phyloP scores from a whole-genome alignment of 345 rosid species.

The Rubroshorea leprosula region DNA sequence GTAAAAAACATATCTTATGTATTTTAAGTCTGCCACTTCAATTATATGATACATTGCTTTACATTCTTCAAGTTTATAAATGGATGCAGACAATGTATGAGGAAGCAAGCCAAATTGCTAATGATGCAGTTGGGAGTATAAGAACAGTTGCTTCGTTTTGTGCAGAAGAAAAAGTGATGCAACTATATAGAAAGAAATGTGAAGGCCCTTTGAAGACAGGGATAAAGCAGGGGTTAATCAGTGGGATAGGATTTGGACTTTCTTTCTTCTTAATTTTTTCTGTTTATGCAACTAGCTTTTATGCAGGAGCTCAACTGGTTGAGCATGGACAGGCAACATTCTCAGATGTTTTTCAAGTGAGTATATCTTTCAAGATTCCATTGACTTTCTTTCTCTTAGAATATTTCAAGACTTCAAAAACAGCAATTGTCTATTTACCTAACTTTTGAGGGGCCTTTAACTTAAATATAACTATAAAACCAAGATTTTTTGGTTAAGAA shows the following conservation, averaged over 20 bases:
- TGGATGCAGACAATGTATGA: conserved; percentile 79
- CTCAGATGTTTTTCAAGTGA: conserved; percentile 60
- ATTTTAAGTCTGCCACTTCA: too few species aligned
- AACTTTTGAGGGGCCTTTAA: too few species aligned
- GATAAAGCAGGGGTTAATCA: conserved; percentile 58
- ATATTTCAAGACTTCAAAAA: too few species aligned
- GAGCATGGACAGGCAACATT: conserved; percentile 45
- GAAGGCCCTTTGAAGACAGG: conserved; percentile 75
- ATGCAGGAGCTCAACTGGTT: conserved; percentile 70
- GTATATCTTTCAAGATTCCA: background rate
- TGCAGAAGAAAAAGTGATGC: conserved; percentile 80
- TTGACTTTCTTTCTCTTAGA: background rate
- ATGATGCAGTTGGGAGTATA: conserved; percentile 87
- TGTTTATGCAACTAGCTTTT: conserved; percentile 62
- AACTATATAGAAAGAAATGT: conserved; percentile 63
- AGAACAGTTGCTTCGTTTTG: conserved; percentile 89
- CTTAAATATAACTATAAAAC: too few species aligned
- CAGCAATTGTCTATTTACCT: too few species aligned
- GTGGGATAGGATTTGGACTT: conserved; percentile 65
- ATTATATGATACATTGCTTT: too few species aligned
- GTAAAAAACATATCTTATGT: too few species aligned
- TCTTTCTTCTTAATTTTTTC: conserved; percentile 52
- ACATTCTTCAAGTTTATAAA: too few species aligned
- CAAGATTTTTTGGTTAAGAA: background rate
- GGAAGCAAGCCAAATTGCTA: conserved; percentile 90